Percentiles rank a stretch among this genome's conserved stretches.
phyloP scores from a whole-genome alignment of 2,329 filamentous ascomycete genomes.

The Epichloe elymi region DNA sequence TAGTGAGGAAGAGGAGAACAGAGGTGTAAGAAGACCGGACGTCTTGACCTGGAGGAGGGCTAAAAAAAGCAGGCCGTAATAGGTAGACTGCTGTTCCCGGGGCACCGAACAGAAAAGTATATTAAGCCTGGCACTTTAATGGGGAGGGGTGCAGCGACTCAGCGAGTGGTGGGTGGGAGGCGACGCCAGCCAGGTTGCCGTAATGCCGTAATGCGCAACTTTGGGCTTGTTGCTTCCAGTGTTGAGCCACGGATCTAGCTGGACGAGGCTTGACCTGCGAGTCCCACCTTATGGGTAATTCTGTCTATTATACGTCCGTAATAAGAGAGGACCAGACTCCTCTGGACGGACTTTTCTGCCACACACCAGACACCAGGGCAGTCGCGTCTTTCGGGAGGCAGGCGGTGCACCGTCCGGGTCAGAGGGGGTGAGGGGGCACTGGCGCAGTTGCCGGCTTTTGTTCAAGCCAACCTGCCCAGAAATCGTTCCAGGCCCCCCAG shows the following conservation, averaged over 20 bases:
- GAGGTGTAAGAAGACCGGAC: conserved; percentile 4
- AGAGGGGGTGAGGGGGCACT: neutral
- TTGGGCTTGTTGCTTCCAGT: neutral
- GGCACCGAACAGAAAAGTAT: conserved; percentile 6
- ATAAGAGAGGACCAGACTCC: neutral
- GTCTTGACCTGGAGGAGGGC: conserved; percentile 4
- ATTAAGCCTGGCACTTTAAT: conserved; percentile 2
- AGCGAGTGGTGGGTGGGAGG: neutral
- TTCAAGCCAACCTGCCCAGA: neutral
- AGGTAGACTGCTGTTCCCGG: conserved; percentile 6
- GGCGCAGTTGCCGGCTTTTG: neutral
- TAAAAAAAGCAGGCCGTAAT: conserved; percentile 3
- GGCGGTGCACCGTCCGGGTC: neutral
- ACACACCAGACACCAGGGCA: neutral
- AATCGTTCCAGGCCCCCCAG: neutral
- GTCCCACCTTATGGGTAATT: neutral
- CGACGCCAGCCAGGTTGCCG: neutral
- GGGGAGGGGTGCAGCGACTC: neutral
- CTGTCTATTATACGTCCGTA: too few relatives aligned
- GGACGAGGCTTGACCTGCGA: neutral
- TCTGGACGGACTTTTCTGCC: neutral
- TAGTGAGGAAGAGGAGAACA: conserved; percentile 2
- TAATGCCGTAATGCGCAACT: neutral
- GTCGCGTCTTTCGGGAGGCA: neutral
- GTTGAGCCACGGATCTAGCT: neutral